Conservation (phyloP, 495 filamentous ascomycete genomes). For the Elasticomyces elasticus region DNA sequence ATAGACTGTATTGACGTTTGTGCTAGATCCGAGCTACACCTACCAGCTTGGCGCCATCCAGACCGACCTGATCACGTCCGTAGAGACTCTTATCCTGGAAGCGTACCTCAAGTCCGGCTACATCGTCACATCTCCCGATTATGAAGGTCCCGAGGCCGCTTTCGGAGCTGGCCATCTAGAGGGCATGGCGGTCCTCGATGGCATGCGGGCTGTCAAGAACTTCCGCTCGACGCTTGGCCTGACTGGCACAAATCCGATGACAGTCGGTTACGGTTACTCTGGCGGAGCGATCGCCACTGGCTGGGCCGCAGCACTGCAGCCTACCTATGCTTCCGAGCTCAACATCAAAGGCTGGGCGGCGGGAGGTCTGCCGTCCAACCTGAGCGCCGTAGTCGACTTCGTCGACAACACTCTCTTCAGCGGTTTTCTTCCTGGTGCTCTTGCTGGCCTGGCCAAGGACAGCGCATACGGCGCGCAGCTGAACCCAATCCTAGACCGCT, state of each 20-base stretch:
- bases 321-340: constrained; percentile 12
- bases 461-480: constrained; percentile 4
- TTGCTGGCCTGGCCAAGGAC: neutral
- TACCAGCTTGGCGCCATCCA: constrained; percentile 1
- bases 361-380: constrained; percentile 7
- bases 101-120: neutral
- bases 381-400: neutral
- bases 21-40: constrained; percentile 1
- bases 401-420: constrained; percentile 1
- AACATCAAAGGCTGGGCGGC: neutral
- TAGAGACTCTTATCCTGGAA: neutral
- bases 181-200: constrained; percentile 3
- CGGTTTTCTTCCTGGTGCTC: constrained; percentile 1
- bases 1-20: neutral
- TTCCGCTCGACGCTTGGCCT: neutral
- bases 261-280: constrained; percentile 9
- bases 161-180: constrained; percentile 6
- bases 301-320: constrained; percentile 6
- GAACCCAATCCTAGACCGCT: neutral
- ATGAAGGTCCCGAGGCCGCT: constrained; percentile 13
- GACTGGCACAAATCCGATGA: neutral
- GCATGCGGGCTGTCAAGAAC: constrained; percentile 6
- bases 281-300: constrained; percentile 10
- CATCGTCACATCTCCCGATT: constrained; percentile 11
- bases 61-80: neutral